Evolutionary conservation across 2,329 filamentous ascomycete species (phyloP), one percentile per base, ranked within the genome.

Genomic region (Metarhizium guizhouense): DNA sequence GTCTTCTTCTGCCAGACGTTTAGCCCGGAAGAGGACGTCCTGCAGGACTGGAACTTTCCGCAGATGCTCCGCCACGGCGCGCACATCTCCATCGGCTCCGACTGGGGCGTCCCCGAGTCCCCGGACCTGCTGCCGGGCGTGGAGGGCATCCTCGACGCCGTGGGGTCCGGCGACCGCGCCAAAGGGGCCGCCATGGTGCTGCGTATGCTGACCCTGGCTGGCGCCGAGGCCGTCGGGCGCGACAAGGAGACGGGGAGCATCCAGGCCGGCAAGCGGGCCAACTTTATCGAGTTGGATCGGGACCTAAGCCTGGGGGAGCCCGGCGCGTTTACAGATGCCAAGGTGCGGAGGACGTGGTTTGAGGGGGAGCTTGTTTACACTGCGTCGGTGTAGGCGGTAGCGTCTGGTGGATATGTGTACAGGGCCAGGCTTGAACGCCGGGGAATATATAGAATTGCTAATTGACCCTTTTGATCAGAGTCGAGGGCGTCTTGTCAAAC

Each of bases 71-170:
- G 43, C 13, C 52, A 53, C 16, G 47, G 47, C 2, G 52, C 52
- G 11, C 52, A 53, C n/a, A 47, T 53, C 5, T 47, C 52, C 42
- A 53, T 53, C 29, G 52, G 52, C n/a, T 53, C 52, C 6, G 52
- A 53, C 30, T 53, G 52, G 52, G n/a, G 38, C 16, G 52, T 53
- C 16, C 52, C 52, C 32, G 52, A 53, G 13, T 47, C 32, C 10
- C 52, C 36, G 42, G 51, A 45, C 2, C 40, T 53, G 2, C 45
- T 45, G n/a, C 52, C 32, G 32, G 32, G 32, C 10, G 3, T 34
- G 10, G 32, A 34, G 10, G 32, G 32, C 32, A 7, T 34, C 10
- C 7, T 34, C 32, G 32, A 7, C 32, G 32, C 4, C 32, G 32
- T 34, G 32, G 32, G 32, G 10, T 34, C 32, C 32, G 32, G 32